Conservation (phyloP, 371 early-diverging fungal genomes). For the Mucor piriformis region DNA sequence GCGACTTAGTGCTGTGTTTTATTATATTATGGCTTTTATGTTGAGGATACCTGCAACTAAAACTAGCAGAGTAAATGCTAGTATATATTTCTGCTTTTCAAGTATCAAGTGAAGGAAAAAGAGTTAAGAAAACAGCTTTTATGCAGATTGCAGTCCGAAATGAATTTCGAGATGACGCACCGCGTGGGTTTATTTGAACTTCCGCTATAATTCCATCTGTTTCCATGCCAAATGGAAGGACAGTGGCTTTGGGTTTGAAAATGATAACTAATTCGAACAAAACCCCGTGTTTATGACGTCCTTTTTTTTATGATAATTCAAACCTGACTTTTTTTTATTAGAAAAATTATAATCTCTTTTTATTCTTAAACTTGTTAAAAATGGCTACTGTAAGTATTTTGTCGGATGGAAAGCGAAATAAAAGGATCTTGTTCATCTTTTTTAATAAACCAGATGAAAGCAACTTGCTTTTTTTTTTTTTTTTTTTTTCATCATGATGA, state of each 20-base stretch:
- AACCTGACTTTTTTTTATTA: conserved; percentile 1
- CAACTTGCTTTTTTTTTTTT: not conserved
- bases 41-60: no score
- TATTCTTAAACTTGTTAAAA: not conserved
- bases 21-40: no score
- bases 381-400: conserved; percentile 26
- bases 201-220: not conserved
- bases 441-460: not conserved
- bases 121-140: no score
- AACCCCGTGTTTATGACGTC: conserved; percentile 3
- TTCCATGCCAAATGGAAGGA: not conserved
- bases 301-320: conserved; percentile 1
- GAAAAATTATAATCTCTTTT: not conserved
- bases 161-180: no score
- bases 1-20: no score
- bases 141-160: no score
- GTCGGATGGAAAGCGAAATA: not conserved
- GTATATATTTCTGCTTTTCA: no score
- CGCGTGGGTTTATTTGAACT: not conserved
- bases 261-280: no score
- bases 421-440: not conserved
- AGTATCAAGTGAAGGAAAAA: no score
- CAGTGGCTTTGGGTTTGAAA: no score
- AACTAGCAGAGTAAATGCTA: no score
- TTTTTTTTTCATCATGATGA: conserved; percentile 1